Percentiles rank a stretch among this genome's conserved stretches.
phyloP scores from a whole-genome alignment of 306 rosid species.

The Canavalia gladiata region DNA sequence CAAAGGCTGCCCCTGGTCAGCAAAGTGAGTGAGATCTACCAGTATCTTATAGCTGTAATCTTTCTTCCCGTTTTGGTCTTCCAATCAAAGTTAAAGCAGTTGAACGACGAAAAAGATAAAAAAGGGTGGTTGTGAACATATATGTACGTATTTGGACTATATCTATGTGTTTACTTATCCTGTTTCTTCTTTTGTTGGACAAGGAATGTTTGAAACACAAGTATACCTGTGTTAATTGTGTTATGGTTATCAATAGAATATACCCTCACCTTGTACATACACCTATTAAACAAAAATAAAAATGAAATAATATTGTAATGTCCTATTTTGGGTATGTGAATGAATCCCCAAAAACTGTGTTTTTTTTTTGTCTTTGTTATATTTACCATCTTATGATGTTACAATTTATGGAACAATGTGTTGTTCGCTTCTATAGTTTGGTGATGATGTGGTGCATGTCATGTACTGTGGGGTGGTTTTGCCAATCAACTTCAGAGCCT shows the following conservation, averaged over 20 bases:
- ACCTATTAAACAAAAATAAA: conserved; percentile 8
- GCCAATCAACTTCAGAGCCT: conserved; percentile 33
- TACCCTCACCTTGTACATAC: conserved; percentile 16
- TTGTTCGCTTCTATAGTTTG: conserved; percentile 24
- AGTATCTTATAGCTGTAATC: conserved; percentile 49
- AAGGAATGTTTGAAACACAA: conserved; percentile 74
- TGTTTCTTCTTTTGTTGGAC: conserved; percentile 61
- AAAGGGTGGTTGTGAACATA: conserved; percentile 54
- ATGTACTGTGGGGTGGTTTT: conserved; percentile 39
- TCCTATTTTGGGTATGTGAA: conserved; percentile 44
- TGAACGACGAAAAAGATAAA: conserved; percentile 72
- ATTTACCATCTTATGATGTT: background rate
- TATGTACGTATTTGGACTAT: conserved; percentile 22
- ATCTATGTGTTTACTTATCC: conserved; percentile 14
- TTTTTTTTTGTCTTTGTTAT: conserved; percentile 44
- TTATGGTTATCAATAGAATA: background rate
- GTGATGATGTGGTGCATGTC: conserved; percentile 45
- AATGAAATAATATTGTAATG: background rate
- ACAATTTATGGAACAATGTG: conserved; percentile 48
- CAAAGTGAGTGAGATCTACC: conserved; percentile 65
- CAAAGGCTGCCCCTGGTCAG: conserved; percentile 90
- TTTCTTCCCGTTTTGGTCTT: conserved; percentile 68
- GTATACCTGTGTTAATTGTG: conserved; percentile 43
- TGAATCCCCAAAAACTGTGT: conserved; percentile 34
- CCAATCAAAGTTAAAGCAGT: conserved; percentile 75